These are phyloP conservation scores for Podospora didyma DNA, from an alignment of 495 filamentous ascomycete species.

Conservation along the genomic window DNA sequence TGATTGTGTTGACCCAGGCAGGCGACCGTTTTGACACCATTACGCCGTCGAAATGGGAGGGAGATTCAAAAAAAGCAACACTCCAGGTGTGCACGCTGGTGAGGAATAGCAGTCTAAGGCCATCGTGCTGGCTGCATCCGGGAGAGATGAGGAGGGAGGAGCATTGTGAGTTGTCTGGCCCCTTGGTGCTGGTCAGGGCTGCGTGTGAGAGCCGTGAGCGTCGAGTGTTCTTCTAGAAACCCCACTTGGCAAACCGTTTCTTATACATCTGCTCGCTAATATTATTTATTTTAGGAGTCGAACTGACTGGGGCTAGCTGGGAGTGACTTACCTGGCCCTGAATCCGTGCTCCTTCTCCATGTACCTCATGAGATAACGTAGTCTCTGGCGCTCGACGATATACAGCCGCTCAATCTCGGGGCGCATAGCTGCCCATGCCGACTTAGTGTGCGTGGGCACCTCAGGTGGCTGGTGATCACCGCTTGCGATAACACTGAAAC, in stretches of 20 bases:
- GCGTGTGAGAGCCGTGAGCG: background rate
- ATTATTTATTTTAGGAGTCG: too few species aligned
- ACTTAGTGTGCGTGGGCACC: background rate
- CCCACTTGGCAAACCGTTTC: conserved; percentile 2
- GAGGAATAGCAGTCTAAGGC: background rate
- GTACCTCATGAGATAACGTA: background rate
- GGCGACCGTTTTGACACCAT: background rate
- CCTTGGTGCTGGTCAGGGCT: too few species aligned
- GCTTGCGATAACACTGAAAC: background rate
- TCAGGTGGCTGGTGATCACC: background rate
- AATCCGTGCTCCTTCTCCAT: conserved; percentile 1
- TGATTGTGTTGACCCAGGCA: background rate
- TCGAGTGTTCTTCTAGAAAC: background rate
- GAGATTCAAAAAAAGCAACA: background rate
- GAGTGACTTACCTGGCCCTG: conserved; percentile 1
- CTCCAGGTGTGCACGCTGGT: background rate
- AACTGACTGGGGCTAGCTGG: too few species aligned
- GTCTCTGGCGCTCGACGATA: background rate
- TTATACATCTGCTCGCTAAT: conserved; percentile 2
- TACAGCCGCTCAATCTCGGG: background rate
- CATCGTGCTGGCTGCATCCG: background rate
- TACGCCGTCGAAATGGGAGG: background rate
- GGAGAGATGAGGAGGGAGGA: background rate
- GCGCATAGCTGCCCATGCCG: background rate
- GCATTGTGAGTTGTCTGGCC: too few species aligned